phyloP scores from a whole-genome alignment of 768 basidiomycete genomes.

The Lactarius tabidus region DNA sequence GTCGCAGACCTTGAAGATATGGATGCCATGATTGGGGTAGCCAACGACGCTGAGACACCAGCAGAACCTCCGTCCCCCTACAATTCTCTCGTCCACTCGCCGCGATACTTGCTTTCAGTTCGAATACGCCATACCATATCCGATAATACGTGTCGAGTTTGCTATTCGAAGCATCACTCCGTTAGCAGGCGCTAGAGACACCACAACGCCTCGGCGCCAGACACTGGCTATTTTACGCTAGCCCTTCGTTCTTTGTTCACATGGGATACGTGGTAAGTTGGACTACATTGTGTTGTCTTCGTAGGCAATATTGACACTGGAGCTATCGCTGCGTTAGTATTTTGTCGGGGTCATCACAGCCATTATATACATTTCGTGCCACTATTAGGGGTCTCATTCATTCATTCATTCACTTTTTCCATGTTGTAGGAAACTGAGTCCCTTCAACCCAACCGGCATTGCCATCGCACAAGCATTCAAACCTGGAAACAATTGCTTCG shows the following conservation, averaged over 20 bases:
- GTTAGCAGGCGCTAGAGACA: slow-evolving; percentile 11
- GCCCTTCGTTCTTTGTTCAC: slow-evolving; percentile 11
- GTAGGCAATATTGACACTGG: slow-evolving; percentile 10
- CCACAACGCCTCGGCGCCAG: background rate
- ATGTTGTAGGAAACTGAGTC: background rate
- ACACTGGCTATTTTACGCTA: slow-evolving; percentile 8
- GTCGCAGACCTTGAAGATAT: slow-evolving; percentile 26
- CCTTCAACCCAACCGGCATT: background rate
- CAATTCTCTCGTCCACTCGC: slow-evolving; percentile 4
- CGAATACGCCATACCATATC: slow-evolving; percentile 17
- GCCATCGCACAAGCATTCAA: background rate
- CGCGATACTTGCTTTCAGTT: slow-evolving; percentile 23
- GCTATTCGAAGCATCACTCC: slow-evolving; percentile 10
- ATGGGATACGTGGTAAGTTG: slow-evolving; percentile 19
- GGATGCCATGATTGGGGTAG: slow-evolving; percentile 22
- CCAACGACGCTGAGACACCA: slow-evolving; percentile 1
- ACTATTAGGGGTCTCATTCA: slow-evolving; percentile 1
- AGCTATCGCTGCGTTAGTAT: slow-evolving; percentile 5
- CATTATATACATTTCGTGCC: slow-evolving; percentile 10
- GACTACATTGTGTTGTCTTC: background rate
- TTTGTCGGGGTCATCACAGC: slow-evolving; percentile 12
- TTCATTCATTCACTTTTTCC: background rate
- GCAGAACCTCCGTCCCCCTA: background rate
- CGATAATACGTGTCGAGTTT: slow-evolving; percentile 15
- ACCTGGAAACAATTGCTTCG: background rate